These are phyloP conservation scores for Blepharisma japonicum DNA, from an alignment of 73 alveolate species.

Conservation along the genomic window DNA sequence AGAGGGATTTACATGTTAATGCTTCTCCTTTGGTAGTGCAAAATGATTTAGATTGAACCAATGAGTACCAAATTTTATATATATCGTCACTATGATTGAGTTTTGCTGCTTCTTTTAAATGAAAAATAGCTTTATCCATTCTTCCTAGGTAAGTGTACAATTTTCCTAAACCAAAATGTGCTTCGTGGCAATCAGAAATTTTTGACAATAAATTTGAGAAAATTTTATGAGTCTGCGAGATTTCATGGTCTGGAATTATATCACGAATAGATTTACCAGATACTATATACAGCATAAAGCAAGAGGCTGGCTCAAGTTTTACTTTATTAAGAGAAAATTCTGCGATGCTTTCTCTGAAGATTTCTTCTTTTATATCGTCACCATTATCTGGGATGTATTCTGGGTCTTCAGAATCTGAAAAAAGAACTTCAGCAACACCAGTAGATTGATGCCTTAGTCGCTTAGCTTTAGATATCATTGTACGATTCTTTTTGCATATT, in stretches of 20 bases:
- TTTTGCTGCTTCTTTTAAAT: conserved; percentile 31
- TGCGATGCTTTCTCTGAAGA: too few relatives aligned
- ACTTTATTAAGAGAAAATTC: too few relatives aligned
- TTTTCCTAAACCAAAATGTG: conserved; percentile 54
- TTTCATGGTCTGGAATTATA: conserved; percentile 4
- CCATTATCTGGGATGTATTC: too few relatives aligned
- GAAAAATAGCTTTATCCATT: conserved; percentile 45
- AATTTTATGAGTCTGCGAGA: background rate
- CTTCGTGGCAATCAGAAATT: conserved; percentile 52
- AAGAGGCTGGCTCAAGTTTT: background rate
- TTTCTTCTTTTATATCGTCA: too few relatives aligned
- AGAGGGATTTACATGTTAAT: too few relatives aligned
- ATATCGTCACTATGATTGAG: conserved; percentile 29
- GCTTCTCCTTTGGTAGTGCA: too few relatives aligned
- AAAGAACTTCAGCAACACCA: too few relatives aligned
- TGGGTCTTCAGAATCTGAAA: too few relatives aligned
- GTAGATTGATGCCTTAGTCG: too few relatives aligned
- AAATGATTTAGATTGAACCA: background rate
- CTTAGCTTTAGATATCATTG: too few relatives aligned
- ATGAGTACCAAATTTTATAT: conserved; percentile 42
- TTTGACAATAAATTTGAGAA: background rate
- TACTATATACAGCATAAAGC: background rate
- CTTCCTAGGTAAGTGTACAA: conserved; percentile 38
- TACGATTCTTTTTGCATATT: too few relatives aligned
- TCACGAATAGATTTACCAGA: background rate